Percentiles rank a stretch among this genome's conserved stretches.
Evolutionary conservation across 106 monocot genomes (phyloP).

Genomic region (Amphibolis antarctica): DNA sequence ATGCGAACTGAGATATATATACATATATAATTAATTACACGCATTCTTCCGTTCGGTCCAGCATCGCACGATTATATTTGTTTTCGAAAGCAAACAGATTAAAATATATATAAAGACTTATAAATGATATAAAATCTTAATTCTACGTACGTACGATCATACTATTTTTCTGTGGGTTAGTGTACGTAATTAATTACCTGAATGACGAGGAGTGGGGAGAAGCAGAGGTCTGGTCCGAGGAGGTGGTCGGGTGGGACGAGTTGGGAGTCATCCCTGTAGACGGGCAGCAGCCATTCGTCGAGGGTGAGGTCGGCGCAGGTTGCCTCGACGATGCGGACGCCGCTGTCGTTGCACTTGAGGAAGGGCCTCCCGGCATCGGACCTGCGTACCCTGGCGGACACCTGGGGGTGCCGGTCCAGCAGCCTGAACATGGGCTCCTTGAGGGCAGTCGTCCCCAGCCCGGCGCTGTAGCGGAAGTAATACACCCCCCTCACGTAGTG

Average conservation of each 20-base stretch:
- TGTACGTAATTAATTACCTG: constrained; percentile 27
- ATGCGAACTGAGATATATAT: constrained; percentile 37
- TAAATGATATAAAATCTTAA: too few relatives aligned
- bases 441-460: not conserved
- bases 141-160: too few relatives aligned
- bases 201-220: constrained; percentile 47
- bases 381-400: constrained; percentile 9
- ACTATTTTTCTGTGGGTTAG: too few relatives aligned
- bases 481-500: constrained; percentile 18
- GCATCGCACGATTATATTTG: too few relatives aligned
- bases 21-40: not conserved
- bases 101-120: too few relatives aligned
- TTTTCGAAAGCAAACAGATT: too few relatives aligned
- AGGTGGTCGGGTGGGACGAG: constrained; percentile 38
- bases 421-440: constrained; percentile 20
- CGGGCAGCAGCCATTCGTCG: constrained; percentile 3
- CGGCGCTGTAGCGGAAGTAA: not conserved
- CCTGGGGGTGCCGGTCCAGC: constrained; percentile 1
- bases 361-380: constrained; percentile 5
- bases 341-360: constrained; percentile 26
- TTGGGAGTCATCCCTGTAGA: too few relatives aligned
- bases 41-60: too few relatives aligned
- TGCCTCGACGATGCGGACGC: constrained; percentile 18
- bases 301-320: constrained; percentile 1
- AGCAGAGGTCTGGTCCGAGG: constrained; percentile 51